phyloP scores from a whole-genome alignment of 2,329 filamentous ascomycete genomes.

The Curvularia sp. region DNA sequence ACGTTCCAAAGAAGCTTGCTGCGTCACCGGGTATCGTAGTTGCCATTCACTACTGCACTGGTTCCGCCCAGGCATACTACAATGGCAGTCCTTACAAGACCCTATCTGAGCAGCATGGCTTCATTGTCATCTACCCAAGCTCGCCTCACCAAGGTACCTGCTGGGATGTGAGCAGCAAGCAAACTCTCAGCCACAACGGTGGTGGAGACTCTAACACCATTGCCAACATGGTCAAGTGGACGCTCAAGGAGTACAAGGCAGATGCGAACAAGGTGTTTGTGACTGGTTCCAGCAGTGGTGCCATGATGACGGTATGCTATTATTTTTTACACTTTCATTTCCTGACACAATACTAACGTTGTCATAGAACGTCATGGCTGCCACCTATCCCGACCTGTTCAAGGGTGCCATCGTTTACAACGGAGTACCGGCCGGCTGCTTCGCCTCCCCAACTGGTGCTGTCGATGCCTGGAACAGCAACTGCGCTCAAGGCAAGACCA shows the following conservation, averaged over 20 bases:
- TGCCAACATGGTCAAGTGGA: conserved; percentile 66
- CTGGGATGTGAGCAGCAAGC: conserved; percentile 66
- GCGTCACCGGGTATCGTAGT: conserved; percentile 61
- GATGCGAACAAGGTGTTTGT: conserved; percentile 62
- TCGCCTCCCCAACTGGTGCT: conserved; percentile 53
- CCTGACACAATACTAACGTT: conserved; percentile 9
- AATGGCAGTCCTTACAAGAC: conserved; percentile 61
- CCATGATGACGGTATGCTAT: conserved; percentile 61
- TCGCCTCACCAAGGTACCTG: conserved; percentile 62
- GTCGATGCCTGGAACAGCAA: conserved; percentile 60
- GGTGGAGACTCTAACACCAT: conserved; percentile 65
- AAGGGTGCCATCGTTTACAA: conserved; percentile 60
- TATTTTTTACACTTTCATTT: no score
- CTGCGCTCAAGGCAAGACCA: conserved; percentile 60
- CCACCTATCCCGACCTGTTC: conserved; percentile 63
- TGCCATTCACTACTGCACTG: conserved; percentile 65
- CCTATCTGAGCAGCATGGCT: conserved; percentile 63
- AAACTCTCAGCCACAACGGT: conserved; percentile 63
- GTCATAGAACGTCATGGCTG: conserved; percentile 56
- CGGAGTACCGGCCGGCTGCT: conserved; percentile 64
- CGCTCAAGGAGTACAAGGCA: conserved; percentile 60
- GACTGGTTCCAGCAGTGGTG: conserved; percentile 62
- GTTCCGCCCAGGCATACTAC: conserved; percentile 60
- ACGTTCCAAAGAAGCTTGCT: conserved; percentile 56
- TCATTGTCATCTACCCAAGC: conserved; percentile 67